Percentiles rank a stretch among this genome's conserved stretches.
Conservation (phyloP, 2,329 filamentous ascomycete species). For the Fusarium sp. region DNA sequence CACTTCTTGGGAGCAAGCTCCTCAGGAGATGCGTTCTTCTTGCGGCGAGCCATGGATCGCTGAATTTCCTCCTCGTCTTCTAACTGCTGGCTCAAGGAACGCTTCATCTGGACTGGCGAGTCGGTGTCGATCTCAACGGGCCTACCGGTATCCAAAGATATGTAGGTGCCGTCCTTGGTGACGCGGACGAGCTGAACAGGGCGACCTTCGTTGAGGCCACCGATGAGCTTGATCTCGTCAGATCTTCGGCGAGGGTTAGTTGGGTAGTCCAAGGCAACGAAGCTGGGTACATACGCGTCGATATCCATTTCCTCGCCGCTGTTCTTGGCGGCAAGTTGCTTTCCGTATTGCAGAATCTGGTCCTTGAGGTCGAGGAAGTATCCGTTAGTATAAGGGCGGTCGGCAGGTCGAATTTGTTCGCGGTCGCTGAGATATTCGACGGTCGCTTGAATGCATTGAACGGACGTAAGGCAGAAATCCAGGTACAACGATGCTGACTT, state of each 20-base stretch:
- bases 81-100: slow-evolving; percentile 75
- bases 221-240: slow-evolving; percentile 83
- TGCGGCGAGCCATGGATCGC: slow-evolving; percentile 94
- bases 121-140: slow-evolving; percentile 70
- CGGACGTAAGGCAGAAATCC: slow-evolving; percentile 89
- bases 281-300: slow-evolving; percentile 65
- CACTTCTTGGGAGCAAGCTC: slow-evolving; percentile 85
- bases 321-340: slow-evolving; percentile 82
- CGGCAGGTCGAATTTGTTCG: slow-evolving; percentile 85
- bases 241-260: slow-evolving; percentile 53
- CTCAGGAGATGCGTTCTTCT: slow-evolving; percentile 90
- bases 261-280: slow-evolving; percentile 48
- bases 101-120: slow-evolving; percentile 69
- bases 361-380: slow-evolving; percentile 98
- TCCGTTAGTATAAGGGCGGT: slow-evolving; percentile 93
- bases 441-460: slow-evolving; percentile 90
- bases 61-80: slow-evolving; percentile 85
- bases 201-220: slow-evolving; percentile 83
- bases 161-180: slow-evolving; percentile 81
- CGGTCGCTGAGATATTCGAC: slow-evolving; percentile 87
- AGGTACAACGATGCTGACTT: slow-evolving; percentile 80
- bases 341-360: slow-evolving; percentile 91
- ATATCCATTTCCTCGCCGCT: slow-evolving; percentile 70
- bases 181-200: slow-evolving; percentile 87
- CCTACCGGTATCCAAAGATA: slow-evolving; percentile 80